Percentiles rank a stretch among this genome's conserved stretches.
Conservation (phyloP, 139 green algal genomes). For the Chlamydomonas schloesseri region DNA sequence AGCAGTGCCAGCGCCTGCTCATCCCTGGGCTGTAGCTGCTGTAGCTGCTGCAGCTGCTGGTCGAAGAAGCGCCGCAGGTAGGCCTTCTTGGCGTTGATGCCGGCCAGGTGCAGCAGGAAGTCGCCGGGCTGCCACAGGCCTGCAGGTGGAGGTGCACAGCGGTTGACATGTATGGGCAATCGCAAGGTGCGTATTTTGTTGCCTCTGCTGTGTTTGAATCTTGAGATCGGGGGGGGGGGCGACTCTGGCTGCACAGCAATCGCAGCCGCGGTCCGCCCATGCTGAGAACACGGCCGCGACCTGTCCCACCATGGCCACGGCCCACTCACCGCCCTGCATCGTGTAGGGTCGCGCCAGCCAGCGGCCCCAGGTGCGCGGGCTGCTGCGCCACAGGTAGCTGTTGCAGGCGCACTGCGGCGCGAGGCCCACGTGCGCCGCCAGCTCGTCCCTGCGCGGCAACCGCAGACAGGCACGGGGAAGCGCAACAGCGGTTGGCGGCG, state of each 20-base stretch:
- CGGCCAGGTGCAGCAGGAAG: slow-evolving; percentile 60
- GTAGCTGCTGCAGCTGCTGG: no score
- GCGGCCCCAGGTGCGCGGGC: slow-evolving; percentile 38
- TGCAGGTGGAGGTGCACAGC: not conserved
- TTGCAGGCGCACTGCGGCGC: slow-evolving; percentile 66
- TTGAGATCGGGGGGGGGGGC: not conserved
- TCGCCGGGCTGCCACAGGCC: slow-evolving; percentile 48
- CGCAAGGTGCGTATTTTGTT: no score
- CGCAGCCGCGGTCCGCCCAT: no score
- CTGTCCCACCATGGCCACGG: no score
- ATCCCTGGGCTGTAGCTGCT: no score
- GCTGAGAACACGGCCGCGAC: no score
- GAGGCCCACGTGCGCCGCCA: slow-evolving; percentile 31
- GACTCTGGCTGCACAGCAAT: not conserved
- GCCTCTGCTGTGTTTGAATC: not conserved
- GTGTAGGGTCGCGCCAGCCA: not conserved
- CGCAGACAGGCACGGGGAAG: no score
- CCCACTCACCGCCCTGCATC: not conserved
- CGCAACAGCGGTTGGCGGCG: no score
- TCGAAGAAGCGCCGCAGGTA: no score
- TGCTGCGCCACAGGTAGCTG: slow-evolving; percentile 58
- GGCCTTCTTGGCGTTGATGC: slow-evolving; percentile 51
- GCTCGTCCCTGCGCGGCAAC: slow-evolving; percentile 27
- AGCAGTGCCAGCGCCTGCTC: no score
- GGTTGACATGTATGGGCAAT: no score